Base-by-base conservation (phyloP, 202 grass and related monocot species). In the Zizania palustris region DNA sequence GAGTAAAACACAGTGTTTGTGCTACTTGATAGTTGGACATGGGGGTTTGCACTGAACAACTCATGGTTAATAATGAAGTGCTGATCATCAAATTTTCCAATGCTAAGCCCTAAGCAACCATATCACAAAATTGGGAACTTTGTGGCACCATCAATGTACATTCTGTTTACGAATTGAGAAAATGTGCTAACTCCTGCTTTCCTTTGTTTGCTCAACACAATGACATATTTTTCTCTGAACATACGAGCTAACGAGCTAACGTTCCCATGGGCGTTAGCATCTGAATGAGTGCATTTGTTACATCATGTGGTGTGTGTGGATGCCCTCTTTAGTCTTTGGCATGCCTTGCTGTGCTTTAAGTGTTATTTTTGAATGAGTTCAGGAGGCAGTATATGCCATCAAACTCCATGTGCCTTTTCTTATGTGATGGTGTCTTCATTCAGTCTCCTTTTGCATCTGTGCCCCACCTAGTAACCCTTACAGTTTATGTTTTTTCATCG, bases 1-100 rank as follows among this genome's bases (percentile, higher is more conserved):
- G 11, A 65, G 28, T 76, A 22, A 64, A 39, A 59, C 61, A 11
- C 51, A 9, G 33, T 70, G 9, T 71, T 59, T 43, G 60, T 67
- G 59, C 19, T 71, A 55, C 65, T 34, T 46, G 40, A 75, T 1
- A 45, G 28, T 44, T 16, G 14, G 11, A 41, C 16, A 56, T 43
- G 4, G 38, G 8, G 20, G n/a, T 54, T 21, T 56, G 3, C 48
- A 33, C 38, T 41, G 63, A 44, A 39, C 16, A 78, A 45, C 18
- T 44, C 6, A 35, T 68, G 28, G 11, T 60, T 11, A 33, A 41
- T 21, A 59, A 60, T 48, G 15, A 34, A 43, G 6, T 37, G 6
- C 2, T 46, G 9, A 9, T 15, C 16, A 13, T 21, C 10, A 60
- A 69, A 15, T 33, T 77, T 38, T 4, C 16, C 9, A 64, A 35